Conservation (phyloP, 768 basidiomycete species). For the Suillus americanus region DNA sequence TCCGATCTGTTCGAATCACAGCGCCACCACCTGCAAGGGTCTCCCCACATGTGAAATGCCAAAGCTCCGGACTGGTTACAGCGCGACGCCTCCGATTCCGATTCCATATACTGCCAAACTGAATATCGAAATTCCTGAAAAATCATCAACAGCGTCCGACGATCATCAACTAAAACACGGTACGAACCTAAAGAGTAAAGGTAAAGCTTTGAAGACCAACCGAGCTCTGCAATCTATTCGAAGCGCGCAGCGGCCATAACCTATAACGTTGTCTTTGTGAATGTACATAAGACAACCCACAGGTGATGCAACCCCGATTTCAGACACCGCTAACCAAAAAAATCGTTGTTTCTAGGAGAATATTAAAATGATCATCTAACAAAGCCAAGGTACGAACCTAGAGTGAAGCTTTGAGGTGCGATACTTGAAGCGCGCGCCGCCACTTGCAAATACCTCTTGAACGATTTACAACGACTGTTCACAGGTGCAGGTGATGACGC, state of each 20-base stretch:
- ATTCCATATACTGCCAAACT: background rate
- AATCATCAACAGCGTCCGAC: background rate
- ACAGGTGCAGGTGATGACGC: background rate
- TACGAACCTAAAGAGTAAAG: background rate
- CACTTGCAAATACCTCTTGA: background rate
- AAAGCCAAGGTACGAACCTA: background rate
- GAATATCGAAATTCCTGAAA: background rate
- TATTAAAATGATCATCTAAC: background rate
- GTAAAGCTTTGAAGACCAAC: background rate
- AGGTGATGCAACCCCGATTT: background rate
- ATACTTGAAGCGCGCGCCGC: background rate
- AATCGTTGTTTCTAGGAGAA: background rate
- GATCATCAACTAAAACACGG: background rate
- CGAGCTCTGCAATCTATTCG: background rate
- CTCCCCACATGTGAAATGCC: background rate
- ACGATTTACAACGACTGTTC: background rate
- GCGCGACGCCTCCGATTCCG: background rate
- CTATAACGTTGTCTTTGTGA: background rate
- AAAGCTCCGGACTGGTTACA: fast-evolving
- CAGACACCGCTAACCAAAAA: background rate
- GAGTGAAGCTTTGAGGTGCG: background rate
- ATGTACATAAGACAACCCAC: background rate
- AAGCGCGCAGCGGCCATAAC: background rate
- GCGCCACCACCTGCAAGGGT: background rate
- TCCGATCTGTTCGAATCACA: background rate